Evolutionary conservation across 352 stramenopile species (phyloP).

Genomic region (Globisporangium cederbergense): DNA sequence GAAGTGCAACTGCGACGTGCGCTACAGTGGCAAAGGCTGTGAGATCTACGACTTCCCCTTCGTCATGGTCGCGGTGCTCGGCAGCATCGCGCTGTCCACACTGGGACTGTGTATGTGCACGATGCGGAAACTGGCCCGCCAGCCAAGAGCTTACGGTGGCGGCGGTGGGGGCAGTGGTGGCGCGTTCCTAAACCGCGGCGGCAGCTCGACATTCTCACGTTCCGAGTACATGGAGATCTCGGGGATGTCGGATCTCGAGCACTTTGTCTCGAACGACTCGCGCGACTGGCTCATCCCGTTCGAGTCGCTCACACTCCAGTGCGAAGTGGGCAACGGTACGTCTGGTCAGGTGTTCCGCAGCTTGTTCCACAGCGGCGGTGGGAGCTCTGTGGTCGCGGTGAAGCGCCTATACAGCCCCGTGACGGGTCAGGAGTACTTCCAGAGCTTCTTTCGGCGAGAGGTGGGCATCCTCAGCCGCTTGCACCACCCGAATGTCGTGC

Average conservation of each 20-base stretch:
- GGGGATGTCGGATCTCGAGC: conserved; percentile 83
- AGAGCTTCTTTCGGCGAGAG: conserved; percentile 88
- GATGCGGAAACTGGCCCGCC: conserved; percentile 72
- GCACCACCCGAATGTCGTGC: conserved; percentile 87
- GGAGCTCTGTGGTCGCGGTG: conserved; percentile 82
- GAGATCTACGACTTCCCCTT: conserved; percentile 87
- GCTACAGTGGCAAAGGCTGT: conserved; percentile 67
- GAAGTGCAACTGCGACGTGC: conserved; percentile 67
- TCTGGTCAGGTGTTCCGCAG: conserved; percentile 88
- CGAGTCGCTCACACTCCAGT: conserved; percentile 82
- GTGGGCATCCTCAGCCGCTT: conserved; percentile 84
- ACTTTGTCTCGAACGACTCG: conserved; percentile 85
- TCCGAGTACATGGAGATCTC: conserved; percentile 87
- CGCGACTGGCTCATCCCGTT: conserved; percentile 90
- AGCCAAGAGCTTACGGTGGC: conserved; percentile 35
- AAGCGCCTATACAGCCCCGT: conserved; percentile 87
- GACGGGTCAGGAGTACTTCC: conserved; percentile 87
- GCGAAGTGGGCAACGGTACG: conserved; percentile 85
- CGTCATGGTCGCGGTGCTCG: conserved; percentile 74
- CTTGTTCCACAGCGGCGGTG: conserved; percentile 77
- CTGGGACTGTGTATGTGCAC: conserved; percentile 86
- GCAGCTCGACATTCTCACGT: conserved; percentile 55
- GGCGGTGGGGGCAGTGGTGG: neutral
- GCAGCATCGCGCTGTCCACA: conserved; percentile 75
- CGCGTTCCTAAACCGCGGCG: conserved; percentile 34